A percentile compares a stretch with the other conserved stretches of the same genome.
Conservation (phyloP, 1,284 basidiomycete genomes). For the Tranzscheliella williamsii region DNA sequence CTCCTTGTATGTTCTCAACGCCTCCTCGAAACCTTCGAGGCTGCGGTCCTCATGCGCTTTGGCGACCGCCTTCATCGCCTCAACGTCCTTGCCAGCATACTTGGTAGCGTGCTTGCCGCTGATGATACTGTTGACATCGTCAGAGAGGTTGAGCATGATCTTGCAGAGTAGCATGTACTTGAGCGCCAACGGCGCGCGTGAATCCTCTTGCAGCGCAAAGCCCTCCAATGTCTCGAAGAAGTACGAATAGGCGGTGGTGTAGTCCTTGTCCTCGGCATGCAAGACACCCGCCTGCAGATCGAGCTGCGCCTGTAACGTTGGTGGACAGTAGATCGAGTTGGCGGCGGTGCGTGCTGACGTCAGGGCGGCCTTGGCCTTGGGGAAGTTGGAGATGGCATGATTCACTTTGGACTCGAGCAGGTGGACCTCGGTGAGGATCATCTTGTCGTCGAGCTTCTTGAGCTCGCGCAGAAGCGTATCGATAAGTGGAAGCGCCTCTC, state of each 20-base stretch:
- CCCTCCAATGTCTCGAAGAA: conserved; percentile 97
- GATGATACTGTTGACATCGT: conserved; percentile 85
- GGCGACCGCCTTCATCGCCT: conserved; percentile 92
- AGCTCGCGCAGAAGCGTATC: conserved; percentile 85
- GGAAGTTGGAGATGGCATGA: conserved; percentile 84
- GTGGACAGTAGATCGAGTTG: conserved; percentile 97
- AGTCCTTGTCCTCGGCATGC: conserved; percentile 97
- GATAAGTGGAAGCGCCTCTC: conserved; percentile 79
- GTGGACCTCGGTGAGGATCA: conserved; percentile 95
- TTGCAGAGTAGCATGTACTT: conserved; percentile 99
- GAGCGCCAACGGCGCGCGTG: conserved; percentile 75
- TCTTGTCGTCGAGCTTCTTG: conserved; percentile 92
- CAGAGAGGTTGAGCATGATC: conserved; percentile 92
- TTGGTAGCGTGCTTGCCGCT: conserved; percentile 84
- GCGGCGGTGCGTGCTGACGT: conserved; percentile 92
- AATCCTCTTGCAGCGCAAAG: conserved; percentile 68
- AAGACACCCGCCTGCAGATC: conserved; percentile 90
- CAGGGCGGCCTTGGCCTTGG: conserved; percentile 91
- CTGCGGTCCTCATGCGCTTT: conserved; percentile 89
- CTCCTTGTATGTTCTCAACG: conserved; percentile 81
- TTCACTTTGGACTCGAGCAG: conserved; percentile 89
- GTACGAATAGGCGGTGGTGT: conserved; percentile 93
- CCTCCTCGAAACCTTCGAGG: conserved; percentile 84
- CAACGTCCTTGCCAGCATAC: conserved; percentile 78
- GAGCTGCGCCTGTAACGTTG: conserved; percentile 83